phyloP scores from a whole-genome alignment of 345 rosid species.

The Murraya paniculata region DNA sequence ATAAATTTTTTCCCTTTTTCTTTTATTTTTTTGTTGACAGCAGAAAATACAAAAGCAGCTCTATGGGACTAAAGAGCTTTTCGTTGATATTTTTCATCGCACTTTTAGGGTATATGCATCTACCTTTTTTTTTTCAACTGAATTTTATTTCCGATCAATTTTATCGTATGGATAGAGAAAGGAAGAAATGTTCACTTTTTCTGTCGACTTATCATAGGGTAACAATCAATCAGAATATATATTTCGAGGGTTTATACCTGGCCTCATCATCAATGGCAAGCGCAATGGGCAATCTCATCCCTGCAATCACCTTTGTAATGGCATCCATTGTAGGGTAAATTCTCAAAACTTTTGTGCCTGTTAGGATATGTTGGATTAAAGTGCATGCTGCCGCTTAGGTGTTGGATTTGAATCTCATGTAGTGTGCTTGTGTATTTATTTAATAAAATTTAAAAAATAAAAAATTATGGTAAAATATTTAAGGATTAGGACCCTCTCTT shows the following conservation, averaged over 20 bases:
- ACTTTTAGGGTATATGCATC: slow-evolving; percentile 34
- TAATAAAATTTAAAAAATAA: no score
- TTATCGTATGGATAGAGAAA: not conserved
- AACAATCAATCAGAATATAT: slow-evolving; percentile 38
- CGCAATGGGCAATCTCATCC: slow-evolving; percentile 40
- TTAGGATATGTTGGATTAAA: not conserved
- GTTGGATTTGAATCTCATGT: no score
- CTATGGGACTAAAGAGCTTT: slow-evolving; percentile 37
- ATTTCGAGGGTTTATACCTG: slow-evolving; percentile 37
- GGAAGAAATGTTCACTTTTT: not conserved
- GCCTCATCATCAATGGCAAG: slow-evolving; percentile 43
- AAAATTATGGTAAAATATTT: no score
- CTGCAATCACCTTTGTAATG: slow-evolving; percentile 42
- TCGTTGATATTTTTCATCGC: slow-evolving; percentile 34
- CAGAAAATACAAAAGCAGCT: slow-evolving; percentile 14
- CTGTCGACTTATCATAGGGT: slow-evolving; percentile 22
- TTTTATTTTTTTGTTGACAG: slow-evolving; percentile 12
- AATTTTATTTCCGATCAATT: not conserved
- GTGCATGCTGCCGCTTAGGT: no score
- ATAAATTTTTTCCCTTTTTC: not conserved
- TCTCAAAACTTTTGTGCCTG: not conserved
- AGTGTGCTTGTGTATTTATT: no score
- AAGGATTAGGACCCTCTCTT: no score
- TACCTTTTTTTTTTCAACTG: no score
- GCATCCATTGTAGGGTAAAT: slow-evolving; percentile 33